Conservation (phyloP, 179 eudicot genomes). For the Sideroxylon spinosum region DNA sequence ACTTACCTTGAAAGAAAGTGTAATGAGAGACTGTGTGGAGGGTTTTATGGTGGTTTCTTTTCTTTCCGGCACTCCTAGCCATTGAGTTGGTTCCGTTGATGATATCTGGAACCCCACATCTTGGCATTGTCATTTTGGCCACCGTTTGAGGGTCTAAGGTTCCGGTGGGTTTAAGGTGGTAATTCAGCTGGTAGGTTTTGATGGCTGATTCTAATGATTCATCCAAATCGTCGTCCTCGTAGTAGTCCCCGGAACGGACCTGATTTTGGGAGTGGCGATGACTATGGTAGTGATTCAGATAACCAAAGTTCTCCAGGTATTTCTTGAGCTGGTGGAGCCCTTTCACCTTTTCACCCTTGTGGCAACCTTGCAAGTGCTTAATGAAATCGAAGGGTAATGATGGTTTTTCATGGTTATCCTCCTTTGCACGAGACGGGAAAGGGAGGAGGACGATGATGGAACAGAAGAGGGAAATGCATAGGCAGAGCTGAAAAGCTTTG, state of each 20-base stretch:
- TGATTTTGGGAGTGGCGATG: not conserved
- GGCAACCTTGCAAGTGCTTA: conserved; percentile 14
- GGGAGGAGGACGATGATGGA: too few species aligned
- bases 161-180: conserved; percentile 25
- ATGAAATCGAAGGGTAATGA: conserved; percentile 8
- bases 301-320: conserved; percentile 32
- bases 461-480: too few species aligned
- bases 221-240: conserved; percentile 24
- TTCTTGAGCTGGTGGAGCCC: conserved; percentile 29
- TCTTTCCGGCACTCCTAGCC: not conserved
- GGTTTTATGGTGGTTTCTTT: not conserved
- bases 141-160: conserved; percentile 22
- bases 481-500: too few species aligned
- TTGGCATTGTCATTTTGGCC: conserved; percentile 26
- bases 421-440: too few species aligned
- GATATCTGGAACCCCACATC: conserved; percentile 36
- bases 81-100: conserved; percentile 17
- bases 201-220: conserved; percentile 29
- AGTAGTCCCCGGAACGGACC: not conserved
- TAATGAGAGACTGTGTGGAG: conserved; percentile 17
- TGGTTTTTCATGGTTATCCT: not conserved
- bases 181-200: conserved; percentile 32
- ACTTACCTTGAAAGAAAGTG: not conserved
- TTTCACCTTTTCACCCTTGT: conserved; percentile 13
- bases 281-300: conserved; percentile 11